phyloP scores from a whole-genome alignment of 805 yeast genomes.

The Candida suzukii region DNA sequence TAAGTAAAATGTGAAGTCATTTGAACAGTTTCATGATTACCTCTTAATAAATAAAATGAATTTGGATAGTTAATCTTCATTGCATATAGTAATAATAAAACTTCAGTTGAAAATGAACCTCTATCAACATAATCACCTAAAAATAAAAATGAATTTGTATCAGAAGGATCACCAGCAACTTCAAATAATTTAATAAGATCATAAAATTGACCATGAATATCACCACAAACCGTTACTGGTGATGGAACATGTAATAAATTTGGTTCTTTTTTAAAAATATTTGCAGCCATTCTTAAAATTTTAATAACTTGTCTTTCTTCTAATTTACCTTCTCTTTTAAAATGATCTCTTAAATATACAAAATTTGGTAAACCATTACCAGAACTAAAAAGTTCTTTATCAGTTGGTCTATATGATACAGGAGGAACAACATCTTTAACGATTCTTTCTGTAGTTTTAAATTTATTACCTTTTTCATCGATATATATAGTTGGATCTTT shows the following conservation, averaged over 20 bases:
- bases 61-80: slow-evolving; percentile 70
- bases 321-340: slow-evolving; percentile 74
- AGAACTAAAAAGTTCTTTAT: slow-evolving; percentile 56
- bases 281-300: slow-evolving; percentile 62
- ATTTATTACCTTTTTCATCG: slow-evolving; percentile 51
- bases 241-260: slow-evolving; percentile 77
- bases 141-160: slow-evolving; percentile 67
- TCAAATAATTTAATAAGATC: slow-evolving; percentile 88
- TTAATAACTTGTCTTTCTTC: slow-evolving; percentile 60
- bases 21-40: slow-evolving; percentile 93
- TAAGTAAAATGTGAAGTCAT: slow-evolving; percentile 91
- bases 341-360: slow-evolving; percentile 65
- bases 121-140: slow-evolving; percentile 95
- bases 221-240: slow-evolving; percentile 95
- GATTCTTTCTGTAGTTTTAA: slow-evolving; percentile 52
- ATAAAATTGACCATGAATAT: slow-evolving; percentile 92
- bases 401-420: slow-evolving; percentile 54
- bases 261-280: slow-evolving; percentile 61
- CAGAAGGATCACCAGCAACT: slow-evolving; percentile 81
- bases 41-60: slow-evolving; percentile 76
- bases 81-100: slow-evolving; percentile 67
- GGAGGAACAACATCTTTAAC: slow-evolving; percentile 59
- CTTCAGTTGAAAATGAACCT: slow-evolving; percentile 85
- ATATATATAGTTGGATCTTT: slow-evolving; percentile 36
- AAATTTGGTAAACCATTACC: slow-evolving; percentile 65